A percentile compares a stretch with the other conserved stretches of the same genome.
These are phyloP conservation scores for Rhodamnia argentea DNA, from an alignment of 345 rosid species.

Conservation along the genomic window DNA sequence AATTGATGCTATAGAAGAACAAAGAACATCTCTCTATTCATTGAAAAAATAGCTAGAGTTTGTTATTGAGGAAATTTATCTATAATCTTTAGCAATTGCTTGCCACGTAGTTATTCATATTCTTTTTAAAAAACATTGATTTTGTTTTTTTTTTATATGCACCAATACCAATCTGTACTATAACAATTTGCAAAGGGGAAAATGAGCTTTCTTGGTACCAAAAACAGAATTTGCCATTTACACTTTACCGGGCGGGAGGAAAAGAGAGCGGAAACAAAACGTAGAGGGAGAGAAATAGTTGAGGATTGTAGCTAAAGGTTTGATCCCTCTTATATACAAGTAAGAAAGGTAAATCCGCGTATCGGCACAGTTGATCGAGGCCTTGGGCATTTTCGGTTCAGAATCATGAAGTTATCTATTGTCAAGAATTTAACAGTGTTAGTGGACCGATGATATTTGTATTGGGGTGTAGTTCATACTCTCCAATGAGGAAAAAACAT, in stretches of 20 bases:
- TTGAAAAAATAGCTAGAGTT: not conserved
- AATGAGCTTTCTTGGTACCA: not conserved
- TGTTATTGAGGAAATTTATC: not conserved
- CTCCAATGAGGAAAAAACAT: no score
- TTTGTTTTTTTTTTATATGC: not conserved
- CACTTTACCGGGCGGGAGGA: not conserved
- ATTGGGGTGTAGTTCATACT: no score
- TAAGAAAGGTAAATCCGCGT: not conserved
- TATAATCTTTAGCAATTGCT: not conserved
- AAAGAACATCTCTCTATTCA: not conserved
- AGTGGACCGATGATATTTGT: no score
- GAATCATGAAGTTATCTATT: not conserved
- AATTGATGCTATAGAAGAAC: not conserved
- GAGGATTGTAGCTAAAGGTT: not conserved
- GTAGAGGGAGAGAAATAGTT: not conserved
- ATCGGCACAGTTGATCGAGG: accelerated
- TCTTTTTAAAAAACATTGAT: not conserved
- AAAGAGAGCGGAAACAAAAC: not conserved
- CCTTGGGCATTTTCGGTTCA: not conserved
- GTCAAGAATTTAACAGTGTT: not conserved
- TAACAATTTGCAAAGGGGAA: not conserved
- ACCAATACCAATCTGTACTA: not conserved
- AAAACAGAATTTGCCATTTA: not conserved
- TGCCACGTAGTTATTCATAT: not conserved
- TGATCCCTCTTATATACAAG: not conserved